Evolutionary conservation across 768 basidiomycete genomes (phyloP), one percentile per base, ranked within the genome.

Genomic region (Amanita jacksonii): DNA sequence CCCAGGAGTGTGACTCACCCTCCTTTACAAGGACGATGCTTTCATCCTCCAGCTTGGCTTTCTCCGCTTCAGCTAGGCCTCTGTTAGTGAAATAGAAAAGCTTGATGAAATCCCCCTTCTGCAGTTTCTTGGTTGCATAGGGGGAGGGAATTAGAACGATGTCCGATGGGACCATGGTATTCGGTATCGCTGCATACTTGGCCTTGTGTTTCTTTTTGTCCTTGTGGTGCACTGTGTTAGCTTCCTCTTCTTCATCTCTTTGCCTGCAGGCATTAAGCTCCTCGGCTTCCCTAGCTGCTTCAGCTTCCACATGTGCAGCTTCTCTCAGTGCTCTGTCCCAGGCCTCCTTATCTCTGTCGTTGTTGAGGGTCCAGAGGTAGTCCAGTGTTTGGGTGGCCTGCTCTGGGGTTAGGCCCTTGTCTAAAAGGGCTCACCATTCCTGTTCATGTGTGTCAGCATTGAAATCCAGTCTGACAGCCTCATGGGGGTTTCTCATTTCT

Each of bases 191-290:
- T 5, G 36, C 36, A 22, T 37, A 37, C 36, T 37, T 37, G 36
- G 36, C 15, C 19, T 37, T 37, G 19, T 37, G 36, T 22, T 37
- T 37, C 19, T 37, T 37, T 10, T 37, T 37, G 36, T 37, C 36
- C 19, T 37, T 22, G 6, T 10, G 15, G 5, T n/a, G 36, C 2
- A 22, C 36, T 10, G 23, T 2, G 15, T 37, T 22, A 8, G 2
- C 18, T 12, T 19, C 18, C 19, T 37, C 36, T n/a, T 20, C 8
- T 22, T 37, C 36, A 9, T 37, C 36, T 10, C 36, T 37, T 20
- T 22, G 19, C 16, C 36, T 37, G n/a, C 18, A 10, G 1, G 8
- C 18, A 2, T 18, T 22, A 5, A 9, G 19, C 18, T 37, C 36
- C 8, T 1, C 36, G 3, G 23, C 8, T 20, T 1, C 36, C 19